A percentile compares a stretch with the other conserved stretches of the same genome.
phyloP scores from a whole-genome alignment of 192 early-diverging fungal genomes.

The Chytriomyces confervae region DNA sequence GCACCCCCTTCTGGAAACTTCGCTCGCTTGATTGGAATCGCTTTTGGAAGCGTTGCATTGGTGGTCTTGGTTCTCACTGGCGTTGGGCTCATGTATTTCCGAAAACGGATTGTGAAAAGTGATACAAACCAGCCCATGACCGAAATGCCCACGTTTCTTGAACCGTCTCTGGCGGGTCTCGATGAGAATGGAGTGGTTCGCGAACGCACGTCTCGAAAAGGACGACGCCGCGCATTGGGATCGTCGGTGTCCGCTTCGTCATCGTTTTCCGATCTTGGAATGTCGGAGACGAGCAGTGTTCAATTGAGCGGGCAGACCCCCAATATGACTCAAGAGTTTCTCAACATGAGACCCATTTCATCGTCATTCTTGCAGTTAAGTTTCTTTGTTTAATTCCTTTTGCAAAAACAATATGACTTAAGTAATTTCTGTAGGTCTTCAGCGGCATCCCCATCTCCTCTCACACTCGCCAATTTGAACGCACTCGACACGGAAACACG shows the following conservation, averaged over 20 bases:
- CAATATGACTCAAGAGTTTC: neutral
- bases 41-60: neutral
- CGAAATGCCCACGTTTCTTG: neutral
- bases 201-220: too few relatives aligned
- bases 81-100: neutral
- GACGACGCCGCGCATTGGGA: too few relatives aligned
- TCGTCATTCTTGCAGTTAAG: neutral
- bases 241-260: too few relatives aligned
- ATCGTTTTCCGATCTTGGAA: too few relatives aligned
- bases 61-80: neutral
- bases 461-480: constrained; percentile 2
- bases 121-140: neutral
- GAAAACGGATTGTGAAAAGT: neutral
- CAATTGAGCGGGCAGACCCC: neutral
- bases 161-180: neutral
- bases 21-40: neutral
- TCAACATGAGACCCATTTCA: neutral
- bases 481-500: neutral
- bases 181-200: too few relatives aligned
- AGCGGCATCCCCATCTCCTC: neutral
- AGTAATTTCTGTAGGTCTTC: neutral
- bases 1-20: neutral
- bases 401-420: too few relatives aligned
- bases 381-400: too few relatives aligned
- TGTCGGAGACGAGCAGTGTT: neutral